These are phyloP conservation scores for Blastocystis sp. DNA, from an alignment of 352 stramenopile genomes.

Conservation along the genomic window DNA sequence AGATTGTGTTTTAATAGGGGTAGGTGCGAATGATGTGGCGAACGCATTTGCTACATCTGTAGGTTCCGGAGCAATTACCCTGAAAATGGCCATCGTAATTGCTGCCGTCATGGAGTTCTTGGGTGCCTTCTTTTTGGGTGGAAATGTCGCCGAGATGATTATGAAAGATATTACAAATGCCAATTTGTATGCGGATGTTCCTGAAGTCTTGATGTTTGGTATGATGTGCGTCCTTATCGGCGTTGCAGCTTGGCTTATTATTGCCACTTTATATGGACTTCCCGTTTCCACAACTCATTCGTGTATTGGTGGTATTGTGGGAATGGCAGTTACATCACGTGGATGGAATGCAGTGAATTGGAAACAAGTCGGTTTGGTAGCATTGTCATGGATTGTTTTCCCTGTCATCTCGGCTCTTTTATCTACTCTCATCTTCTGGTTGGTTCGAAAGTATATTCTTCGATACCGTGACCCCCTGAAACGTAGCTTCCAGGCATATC, in stretches of 20 bases:
- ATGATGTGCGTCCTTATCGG: slow-evolving; percentile 69
- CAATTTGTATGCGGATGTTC: slow-evolving; percentile 69
- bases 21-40: slow-evolving; percentile 70
- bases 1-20: background rate
- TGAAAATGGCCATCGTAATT: slow-evolving; percentile 68
- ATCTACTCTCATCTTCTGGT: slow-evolving; percentile 66
- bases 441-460: slow-evolving; percentile 67
- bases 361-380: slow-evolving; percentile 45
- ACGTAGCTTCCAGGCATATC: slow-evolving; percentile 64
- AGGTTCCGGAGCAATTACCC: slow-evolving; percentile 68
- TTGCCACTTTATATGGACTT: slow-evolving; percentile 69
- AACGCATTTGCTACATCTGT: slow-evolving; percentile 70
- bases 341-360: slow-evolving; percentile 64
- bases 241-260: slow-evolving; percentile 68
- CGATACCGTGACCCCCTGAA: slow-evolving; percentile 61
- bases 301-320: slow-evolving; percentile 72
- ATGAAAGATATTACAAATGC: slow-evolving; percentile 67
- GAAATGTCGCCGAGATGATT: slow-evolving; percentile 69
- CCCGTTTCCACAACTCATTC: slow-evolving; percentile 75
- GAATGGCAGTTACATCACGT: slow-evolving; percentile 69
- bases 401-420: slow-evolving; percentile 66
- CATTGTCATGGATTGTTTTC: slow-evolving; percentile 69
- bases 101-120: slow-evolving; percentile 68
- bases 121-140: slow-evolving; percentile 68
- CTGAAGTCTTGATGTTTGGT: slow-evolving; percentile 66